These are phyloP conservation scores for Phytophthora lateralis DNA, from an alignment of 352 stramenopile genomes.

Conservation along the genomic window DNA sequence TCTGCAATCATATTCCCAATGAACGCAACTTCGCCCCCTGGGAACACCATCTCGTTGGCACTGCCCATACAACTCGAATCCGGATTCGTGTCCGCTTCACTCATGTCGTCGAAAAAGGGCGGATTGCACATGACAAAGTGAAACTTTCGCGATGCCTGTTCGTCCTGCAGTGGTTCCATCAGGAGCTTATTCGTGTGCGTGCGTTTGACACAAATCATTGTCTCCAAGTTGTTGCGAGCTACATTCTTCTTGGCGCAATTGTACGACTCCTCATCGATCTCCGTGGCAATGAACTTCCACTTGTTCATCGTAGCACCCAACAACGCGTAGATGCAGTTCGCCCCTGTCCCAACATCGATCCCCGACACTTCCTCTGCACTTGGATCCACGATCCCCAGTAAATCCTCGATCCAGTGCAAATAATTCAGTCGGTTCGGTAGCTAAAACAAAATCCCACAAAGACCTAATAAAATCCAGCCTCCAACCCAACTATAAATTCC, in stretches of 20 bases:
- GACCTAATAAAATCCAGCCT: not conserved
- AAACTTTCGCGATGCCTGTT: constrained; percentile 40
- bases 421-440: constrained; percentile 94
- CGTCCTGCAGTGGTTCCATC: constrained; percentile 48
- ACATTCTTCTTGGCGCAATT: constrained; percentile 89
- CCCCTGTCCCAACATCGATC: constrained; percentile 96
- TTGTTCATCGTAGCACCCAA: constrained; percentile 86
- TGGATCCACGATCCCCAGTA: constrained; percentile 57
- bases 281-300: constrained; percentile 94
- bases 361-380: constrained; percentile 47
- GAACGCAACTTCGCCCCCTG: constrained; percentile 95
- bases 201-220: constrained; percentile 58
- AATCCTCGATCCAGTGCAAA: constrained; percentile 94
- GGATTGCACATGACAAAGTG: constrained; percentile 98
- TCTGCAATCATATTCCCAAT: constrained; percentile 93
- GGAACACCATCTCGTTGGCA: constrained; percentile 83
- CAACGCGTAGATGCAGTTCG: constrained; percentile 96
- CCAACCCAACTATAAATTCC: not conserved
- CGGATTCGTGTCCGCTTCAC: constrained; percentile 81
- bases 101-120: constrained; percentile 92
- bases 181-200: constrained; percentile 52
- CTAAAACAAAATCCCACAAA: constrained; percentile 31
- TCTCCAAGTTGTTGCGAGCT: constrained; percentile 80
- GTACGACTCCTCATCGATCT: constrained; percentile 92
- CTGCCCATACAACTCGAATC: constrained; percentile 75